These are phyloP conservation scores for Arthroderma uncinatum DNA, from an alignment of 2,329 filamentous ascomycete species.

Conservation along the genomic window DNA sequence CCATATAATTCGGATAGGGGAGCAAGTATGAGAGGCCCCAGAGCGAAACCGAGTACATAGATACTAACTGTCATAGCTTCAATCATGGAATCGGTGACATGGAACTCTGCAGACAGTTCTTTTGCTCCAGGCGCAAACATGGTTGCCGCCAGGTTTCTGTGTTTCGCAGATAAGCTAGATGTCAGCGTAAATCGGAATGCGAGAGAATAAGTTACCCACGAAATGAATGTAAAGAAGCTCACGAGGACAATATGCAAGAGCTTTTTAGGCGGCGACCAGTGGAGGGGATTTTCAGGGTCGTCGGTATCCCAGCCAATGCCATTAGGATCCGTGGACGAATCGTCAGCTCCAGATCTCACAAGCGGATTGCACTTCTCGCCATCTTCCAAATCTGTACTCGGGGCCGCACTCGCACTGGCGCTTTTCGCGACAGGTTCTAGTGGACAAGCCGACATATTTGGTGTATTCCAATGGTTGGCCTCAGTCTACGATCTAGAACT, in stretches of 20 bases:
- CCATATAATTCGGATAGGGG: constrained; percentile 48
- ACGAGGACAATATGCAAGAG: constrained; percentile 9
- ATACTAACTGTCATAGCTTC: constrained; percentile 43
- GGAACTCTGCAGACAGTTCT: constrained; percentile 37
- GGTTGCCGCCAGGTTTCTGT: constrained; percentile 10
- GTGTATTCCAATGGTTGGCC: too few species aligned
- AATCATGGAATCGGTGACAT: constrained; percentile 34
- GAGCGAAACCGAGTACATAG: constrained; percentile 44
- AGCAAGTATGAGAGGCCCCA: constrained; percentile 42
- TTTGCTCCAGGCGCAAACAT: constrained; percentile 15
- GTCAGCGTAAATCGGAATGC: background rate
- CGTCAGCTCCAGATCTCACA: background rate
- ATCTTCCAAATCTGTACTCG: too few species aligned
- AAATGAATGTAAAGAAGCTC: constrained; percentile 7
- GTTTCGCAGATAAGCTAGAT: background rate
- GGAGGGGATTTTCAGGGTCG: constrained; percentile 20
- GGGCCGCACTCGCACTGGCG: background rate
- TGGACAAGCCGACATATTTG: too few species aligned
- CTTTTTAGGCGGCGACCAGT: constrained; percentile 15
- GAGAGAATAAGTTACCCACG: constrained; percentile 1
- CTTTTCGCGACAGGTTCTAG: too few species aligned
- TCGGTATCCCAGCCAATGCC: constrained; percentile 20
- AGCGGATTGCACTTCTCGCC: background rate
- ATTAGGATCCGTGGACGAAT: constrained; percentile 5
- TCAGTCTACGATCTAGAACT: too few species aligned